A percentile compares a stretch with the other conserved stretches of the same genome.
phyloP scores from a whole-genome alignment of 495 filamentous ascomycete species.

The Neurospora sp. region DNA sequence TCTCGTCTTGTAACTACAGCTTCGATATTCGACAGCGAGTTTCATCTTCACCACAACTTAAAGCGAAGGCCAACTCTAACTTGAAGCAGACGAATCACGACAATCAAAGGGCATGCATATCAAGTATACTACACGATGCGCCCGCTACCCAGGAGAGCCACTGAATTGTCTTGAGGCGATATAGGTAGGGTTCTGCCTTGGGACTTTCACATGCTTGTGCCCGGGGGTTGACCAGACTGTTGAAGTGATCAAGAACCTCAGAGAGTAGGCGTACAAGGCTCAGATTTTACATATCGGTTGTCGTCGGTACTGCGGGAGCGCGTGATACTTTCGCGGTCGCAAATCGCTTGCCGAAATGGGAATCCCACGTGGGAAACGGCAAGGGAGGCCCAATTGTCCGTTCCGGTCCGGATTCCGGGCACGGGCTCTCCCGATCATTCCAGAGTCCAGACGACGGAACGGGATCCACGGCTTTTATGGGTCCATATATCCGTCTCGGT shows the following conservation, averaged over 20 bases:
- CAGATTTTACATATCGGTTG: neutral
- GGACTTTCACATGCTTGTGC: neutral
- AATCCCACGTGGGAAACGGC: neutral
- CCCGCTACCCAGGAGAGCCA: neutral
- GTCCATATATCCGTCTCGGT: neutral
- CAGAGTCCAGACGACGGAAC: neutral
- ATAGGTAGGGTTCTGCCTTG: neutral
- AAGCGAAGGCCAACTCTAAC: neutral
- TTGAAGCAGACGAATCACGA: neutral
- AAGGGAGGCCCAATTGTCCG: neutral
- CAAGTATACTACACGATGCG: neutral
- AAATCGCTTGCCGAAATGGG: neutral
- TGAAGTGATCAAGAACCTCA: neutral
- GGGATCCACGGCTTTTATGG: neutral
- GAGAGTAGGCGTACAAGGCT: neutral
- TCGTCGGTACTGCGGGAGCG: neutral
- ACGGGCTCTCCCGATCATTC: neutral
- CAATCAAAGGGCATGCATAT: neutral
- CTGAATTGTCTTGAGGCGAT: neutral
- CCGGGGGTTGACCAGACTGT: neutral
- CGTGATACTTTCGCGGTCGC: neutral
- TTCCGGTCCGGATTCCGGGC: neutral
- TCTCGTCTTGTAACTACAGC: neutral
- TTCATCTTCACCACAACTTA: neutral
- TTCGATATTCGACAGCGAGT: neutral